Evolutionary conservation across 2,329 filamentous ascomycete genomes (phyloP), one percentile per base, ranked within the genome.

Genomic region (Neospermospora avenae): DNA sequence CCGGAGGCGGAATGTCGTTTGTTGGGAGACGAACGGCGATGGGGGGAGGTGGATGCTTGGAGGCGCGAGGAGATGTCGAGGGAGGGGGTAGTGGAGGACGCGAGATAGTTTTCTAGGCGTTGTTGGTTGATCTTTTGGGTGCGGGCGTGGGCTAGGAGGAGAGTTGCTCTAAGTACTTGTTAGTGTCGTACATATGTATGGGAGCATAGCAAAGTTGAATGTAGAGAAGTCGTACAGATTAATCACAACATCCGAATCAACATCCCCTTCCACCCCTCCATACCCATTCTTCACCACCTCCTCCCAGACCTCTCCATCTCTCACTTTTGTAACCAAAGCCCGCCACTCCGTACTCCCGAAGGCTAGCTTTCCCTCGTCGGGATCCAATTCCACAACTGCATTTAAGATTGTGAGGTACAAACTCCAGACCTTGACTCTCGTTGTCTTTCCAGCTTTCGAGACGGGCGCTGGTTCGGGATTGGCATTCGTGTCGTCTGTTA

Each of bases 371-470:
- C 93, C 95, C 74, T 97, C 93, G 67, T 96, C 91, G 1, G 90
- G 81, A 58, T 92, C 91, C 71, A 98, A 80, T 71, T 98, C 93
- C 37, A 96, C 80, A 65, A 97, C 89, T 41, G 91, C 89, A 77
- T 97, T 96, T 64, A 98, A 80, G 54, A 97, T 88, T 18, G 93
- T 96, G 66, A 98, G 83, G 74, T 98, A 99, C 70, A 99, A 82
- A 74, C 92, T 96, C 95, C 95, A 99, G 65, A 98, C 89, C 76
- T 98, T 99, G 74, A 96, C 89, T 66, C 93, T 82, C 59, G 91
- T 95, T 34, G 87, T 89, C 66, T 89, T 85, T 44, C 90, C 93
- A 56, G 91, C 91, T 64, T 82, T 84, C 57, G 90, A 88, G 56
- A 97, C 86, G 4, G 92, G 91, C 52, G 81, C 77, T 31, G 77